Base-by-base conservation (phyloP, 2,329 filamentous ascomycete genomes). In the Aureobasidium subglaciale region DNA sequence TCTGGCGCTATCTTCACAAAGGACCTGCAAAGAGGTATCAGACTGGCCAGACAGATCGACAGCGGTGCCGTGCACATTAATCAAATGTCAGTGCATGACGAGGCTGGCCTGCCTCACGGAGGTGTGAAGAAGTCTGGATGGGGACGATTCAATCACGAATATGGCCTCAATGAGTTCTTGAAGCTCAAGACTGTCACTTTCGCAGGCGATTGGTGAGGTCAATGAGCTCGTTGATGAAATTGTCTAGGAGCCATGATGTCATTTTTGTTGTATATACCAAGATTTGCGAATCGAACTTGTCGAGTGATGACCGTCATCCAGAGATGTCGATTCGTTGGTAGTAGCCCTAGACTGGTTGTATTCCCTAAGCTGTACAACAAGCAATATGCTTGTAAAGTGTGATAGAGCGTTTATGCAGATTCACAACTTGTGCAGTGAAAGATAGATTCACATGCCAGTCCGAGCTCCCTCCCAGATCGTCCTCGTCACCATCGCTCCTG, bases 1-100 rank as follows among this genome's bases (percentile, higher is more conserved):
- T 75, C 77, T 2, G 78, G 83, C 3, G 79, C 87, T 0, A 80
- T 95, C 2, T 95, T 90, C 68, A 90, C 88, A 0, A 73, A 79
- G 61, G 83, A 89, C 65, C 70, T 92, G 22, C 70, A 63, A 0
- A 61, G 73, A 27, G 75, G 72, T 1, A 55, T 77, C 32, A 66
- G 68, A 45, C 65, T 77, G 42, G 75, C 75, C 4, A 72, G 65
- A 63, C 68, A 70, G 56, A 70, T 77, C 38, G 73, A 92, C 66
- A 78, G 79, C 24, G 89, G 85, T 71, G 76, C 76, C 4, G 68
- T 78, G 3, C 76, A 79, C 60, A 77, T 79, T 63, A 79, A 78
- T 60, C 65, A 68, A 7, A 78, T 77, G 75, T 75, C 68, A 16
- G 70, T 78, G 9, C 76, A 78, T 59, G 76, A 78, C 50, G 76